Evolutionary conservation across 768 basidiomycete species (phyloP), one percentile per base, ranked within the genome.

Genomic region (Suillus brevipes): DNA sequence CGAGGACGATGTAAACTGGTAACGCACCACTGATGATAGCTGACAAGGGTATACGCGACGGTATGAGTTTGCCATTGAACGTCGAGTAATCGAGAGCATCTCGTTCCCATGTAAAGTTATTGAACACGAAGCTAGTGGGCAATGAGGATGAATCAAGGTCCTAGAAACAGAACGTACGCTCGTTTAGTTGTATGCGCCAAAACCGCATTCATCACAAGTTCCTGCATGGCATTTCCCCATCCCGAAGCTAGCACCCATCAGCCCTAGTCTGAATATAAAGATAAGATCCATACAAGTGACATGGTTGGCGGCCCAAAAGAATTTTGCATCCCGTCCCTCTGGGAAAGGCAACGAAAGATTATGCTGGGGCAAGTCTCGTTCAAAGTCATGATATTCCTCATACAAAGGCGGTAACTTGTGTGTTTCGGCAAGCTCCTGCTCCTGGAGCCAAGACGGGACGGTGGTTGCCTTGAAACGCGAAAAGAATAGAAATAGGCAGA

Each of bases 201-300:
- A 52, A 84, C 76, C 0, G 85, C 79, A 57, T 84, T 82, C 56
- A 88, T 68, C 4, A 88, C 61, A 64, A 86, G 80, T 64, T 88
- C 87, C 65, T 89, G 85, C 78, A 88, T 77, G 10, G 74, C 79
- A 62, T 89, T 89, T 3, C 87, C 87, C 85, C 85, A 89, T 4
- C 88, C 88, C 50, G 81, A 78, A 10, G 70, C 85, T 85, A 55
- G 16, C 10, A 64, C 13, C 18, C n/a, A 40, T 64, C 6, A 70
- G 18, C 4, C 18, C 23, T 4, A 5, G 7, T 8, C 31, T 28
- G 37, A 1, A 34, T 38, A 0, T 36, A 1, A 14, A 5, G 4
- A 31, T 14, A 3, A 4, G 13, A 23, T 9, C 68, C 79, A 67
- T 56, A 81, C 83, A 71, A 6, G 71, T 72, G 18, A 78, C 81